These are phyloP conservation scores for Tetracladium setigerum DNA, from an alignment of 495 filamentous ascomycete species.

Conservation along the genomic window DNA sequence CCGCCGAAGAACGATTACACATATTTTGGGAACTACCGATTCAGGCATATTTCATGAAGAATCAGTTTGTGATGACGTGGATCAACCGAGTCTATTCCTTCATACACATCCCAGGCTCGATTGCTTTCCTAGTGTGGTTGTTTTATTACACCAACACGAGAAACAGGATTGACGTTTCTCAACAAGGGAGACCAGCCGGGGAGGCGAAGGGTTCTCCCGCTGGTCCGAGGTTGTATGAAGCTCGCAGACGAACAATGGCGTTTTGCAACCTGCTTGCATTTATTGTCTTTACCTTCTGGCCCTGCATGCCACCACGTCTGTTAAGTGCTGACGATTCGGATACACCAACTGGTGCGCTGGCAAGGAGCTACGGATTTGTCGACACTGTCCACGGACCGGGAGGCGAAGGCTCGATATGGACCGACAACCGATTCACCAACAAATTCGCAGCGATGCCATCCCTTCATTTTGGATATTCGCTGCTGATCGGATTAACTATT, in stretches of 20 bases:
- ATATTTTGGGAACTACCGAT: conserved; percentile 50
- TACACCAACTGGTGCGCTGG: conserved; percentile 36
- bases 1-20: conserved; percentile 42
- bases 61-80: conserved; percentile 35
- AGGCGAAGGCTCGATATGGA: conserved; percentile 63
- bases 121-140: conserved; percentile 58
- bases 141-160: conserved; percentile 57
- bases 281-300: conserved; percentile 69
- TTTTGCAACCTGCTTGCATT: conserved; percentile 72
- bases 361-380: conserved; percentile 57
- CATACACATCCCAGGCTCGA: conserved; percentile 77
- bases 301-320: conserved; percentile 73
- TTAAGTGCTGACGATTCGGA: conserved; percentile 43
- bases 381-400: conserved; percentile 65
- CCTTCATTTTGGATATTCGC: conserved; percentile 73
- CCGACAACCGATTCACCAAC: conserved; percentile 58
- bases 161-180: conserved; percentile 27
- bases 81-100: conserved; percentile 68
- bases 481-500: conserved; percentile 66
- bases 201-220: conserved; percentile 13
- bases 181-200: conserved; percentile 29
- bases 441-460: conserved; percentile 68
- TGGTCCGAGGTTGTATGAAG: conserved; percentile 47
- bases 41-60: conserved; percentile 45
- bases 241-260: conserved; percentile 60